Evolutionary conservation across 495 filamentous ascomycete species (phyloP).

Genomic region (Tuber calosporum): DNA sequence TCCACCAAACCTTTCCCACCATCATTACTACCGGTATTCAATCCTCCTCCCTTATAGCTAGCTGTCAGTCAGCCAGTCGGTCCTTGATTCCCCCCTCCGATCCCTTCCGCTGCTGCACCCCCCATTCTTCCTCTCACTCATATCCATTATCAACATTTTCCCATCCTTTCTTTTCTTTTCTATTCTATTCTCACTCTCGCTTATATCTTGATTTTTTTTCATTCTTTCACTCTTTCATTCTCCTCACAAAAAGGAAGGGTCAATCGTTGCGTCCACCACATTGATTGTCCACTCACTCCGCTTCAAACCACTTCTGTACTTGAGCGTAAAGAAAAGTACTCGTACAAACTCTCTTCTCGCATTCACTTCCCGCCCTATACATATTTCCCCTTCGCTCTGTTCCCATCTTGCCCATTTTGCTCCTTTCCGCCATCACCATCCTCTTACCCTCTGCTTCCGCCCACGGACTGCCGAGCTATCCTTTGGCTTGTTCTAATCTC

Average conservation of each 20-base stretch:
- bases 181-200: background rate
- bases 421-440: too few relatives aligned
- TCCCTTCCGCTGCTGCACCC: constrained; percentile 2
- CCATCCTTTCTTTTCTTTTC: background rate
- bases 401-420: background rate
- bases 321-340: background rate
- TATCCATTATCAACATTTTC: background rate
- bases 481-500: background rate
- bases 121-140: constrained; percentile 1
- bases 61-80: constrained; percentile 5
- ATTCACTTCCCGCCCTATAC: background rate
- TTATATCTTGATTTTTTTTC: background rate
- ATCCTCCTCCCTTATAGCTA: background rate
- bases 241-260: background rate
- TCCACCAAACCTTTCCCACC: background rate
- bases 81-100: constrained; percentile 7
- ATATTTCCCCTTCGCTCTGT: background rate
- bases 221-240: too few relatives aligned
- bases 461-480: background rate
- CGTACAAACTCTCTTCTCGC: background rate
- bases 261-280: background rate
- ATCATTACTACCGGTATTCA: constrained; percentile 14
- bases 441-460: background rate
- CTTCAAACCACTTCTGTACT: background rate
- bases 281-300: background rate